Evolutionary conservation across 495 filamentous ascomycete genomes (phyloP).

Genomic region (Penicillium paradoxum): DNA sequence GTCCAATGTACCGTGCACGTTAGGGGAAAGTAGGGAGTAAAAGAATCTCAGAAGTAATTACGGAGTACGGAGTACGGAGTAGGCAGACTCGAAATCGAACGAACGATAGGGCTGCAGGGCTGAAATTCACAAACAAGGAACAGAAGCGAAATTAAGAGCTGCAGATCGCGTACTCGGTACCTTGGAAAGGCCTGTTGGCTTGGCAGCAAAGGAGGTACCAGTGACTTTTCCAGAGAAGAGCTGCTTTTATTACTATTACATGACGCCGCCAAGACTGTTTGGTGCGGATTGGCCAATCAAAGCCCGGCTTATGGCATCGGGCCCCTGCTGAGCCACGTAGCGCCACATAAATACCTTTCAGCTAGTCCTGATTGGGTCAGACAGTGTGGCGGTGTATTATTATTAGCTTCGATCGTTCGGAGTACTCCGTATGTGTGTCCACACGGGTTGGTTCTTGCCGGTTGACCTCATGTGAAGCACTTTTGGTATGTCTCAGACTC

Average conservation of each 20-base stretch:
- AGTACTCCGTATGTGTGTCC: background rate
- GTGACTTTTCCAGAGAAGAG: background rate
- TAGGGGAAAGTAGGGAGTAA: background rate
- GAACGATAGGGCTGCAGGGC: constrained; percentile 26
- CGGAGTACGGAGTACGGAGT: too few species aligned
- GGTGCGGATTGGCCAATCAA: constrained; percentile 5
- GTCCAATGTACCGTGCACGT: background rate
- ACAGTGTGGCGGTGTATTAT: constrained; percentile 18
- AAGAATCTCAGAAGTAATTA: background rate
- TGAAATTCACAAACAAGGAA: constrained; percentile 8
- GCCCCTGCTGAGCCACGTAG: constrained; percentile 12
- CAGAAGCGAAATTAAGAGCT: constrained; percentile 14
- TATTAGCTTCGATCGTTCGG: constrained; percentile 2
- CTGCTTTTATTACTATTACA: background rate
- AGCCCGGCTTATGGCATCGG: background rate
- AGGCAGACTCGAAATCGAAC: constrained; percentile 4
- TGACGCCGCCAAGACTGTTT: constrained; percentile 23
- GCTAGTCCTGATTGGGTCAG: constrained; percentile 8
- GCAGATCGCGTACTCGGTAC: constrained; percentile 9
- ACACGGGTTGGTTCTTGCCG: background rate
- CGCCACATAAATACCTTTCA: constrained; percentile 14
- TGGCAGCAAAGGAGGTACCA: constrained; percentile 3
- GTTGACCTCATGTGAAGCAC: too few species aligned
- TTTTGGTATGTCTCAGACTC: too few species aligned
- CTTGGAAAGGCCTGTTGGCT: constrained; percentile 8